Conservation (phyloP, 495 filamentous ascomycete genomes). For the Aspergillus wentii region DNA sequence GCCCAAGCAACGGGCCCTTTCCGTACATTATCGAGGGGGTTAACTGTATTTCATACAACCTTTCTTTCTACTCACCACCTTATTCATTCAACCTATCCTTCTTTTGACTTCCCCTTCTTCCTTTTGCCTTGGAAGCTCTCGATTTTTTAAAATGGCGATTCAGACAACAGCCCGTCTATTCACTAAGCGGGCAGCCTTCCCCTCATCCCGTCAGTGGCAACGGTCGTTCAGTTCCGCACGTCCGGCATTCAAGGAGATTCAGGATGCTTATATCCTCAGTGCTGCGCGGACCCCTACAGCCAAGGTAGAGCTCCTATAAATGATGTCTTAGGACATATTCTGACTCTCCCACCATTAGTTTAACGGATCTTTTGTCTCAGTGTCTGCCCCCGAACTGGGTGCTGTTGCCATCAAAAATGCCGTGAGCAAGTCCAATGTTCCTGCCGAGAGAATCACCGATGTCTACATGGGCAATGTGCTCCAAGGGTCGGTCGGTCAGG, state of each 20-base stretch:
- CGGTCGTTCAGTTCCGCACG: slow-evolving; percentile 65
- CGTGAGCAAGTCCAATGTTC: slow-evolving; percentile 74
- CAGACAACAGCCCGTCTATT: slow-evolving; percentile 23
- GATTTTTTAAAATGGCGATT: slow-evolving; percentile 13
- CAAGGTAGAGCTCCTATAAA: slow-evolving; percentile 52
- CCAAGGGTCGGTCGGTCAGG: slow-evolving; percentile 75
- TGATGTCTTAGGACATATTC: not conserved
- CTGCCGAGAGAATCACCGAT: slow-evolving; percentile 71
- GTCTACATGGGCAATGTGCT: slow-evolving; percentile 99
- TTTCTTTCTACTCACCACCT: slow-evolving; percentile 3
- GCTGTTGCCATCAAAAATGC: slow-evolving; percentile 87
- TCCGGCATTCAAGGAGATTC: slow-evolving; percentile 59
- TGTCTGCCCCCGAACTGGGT: slow-evolving; percentile 81
- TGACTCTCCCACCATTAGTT: slow-evolving; percentile 52
- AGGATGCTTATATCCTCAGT: slow-evolving; percentile 87
- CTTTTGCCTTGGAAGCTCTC: not conserved
- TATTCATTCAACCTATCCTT: slow-evolving; percentile 1
- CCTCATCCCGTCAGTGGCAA: slow-evolving; percentile 44
- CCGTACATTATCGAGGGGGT: too few relatives aligned
- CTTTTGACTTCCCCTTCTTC: not conserved
- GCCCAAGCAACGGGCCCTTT: slow-evolving; percentile 1
- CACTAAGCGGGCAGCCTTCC: slow-evolving; percentile 24
- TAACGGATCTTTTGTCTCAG: slow-evolving; percentile 79
- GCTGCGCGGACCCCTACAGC: slow-evolving; percentile 83
- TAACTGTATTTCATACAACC: slow-evolving; percentile 2